Evolutionary conservation across 2,329 filamentous ascomycete species (phyloP).

Genomic region (Cladosporium sp.): DNA sequence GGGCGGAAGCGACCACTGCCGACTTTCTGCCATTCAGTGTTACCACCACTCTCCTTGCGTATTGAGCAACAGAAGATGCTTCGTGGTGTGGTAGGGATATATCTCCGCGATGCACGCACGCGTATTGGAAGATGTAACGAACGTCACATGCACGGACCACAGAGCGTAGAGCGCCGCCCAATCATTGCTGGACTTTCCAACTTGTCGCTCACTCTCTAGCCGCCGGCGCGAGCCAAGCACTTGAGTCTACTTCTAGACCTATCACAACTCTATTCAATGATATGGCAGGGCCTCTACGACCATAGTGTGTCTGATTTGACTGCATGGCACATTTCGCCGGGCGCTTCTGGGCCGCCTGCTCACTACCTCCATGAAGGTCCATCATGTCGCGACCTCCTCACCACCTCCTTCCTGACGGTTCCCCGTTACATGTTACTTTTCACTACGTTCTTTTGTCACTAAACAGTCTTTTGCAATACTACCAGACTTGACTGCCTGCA

Average conservation of each 20-base stretch:
- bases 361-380: background rate
- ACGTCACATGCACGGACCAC: conserved; percentile 1
- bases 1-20: too few relatives aligned
- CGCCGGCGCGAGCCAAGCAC: conserved; percentile 8
- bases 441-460: background rate
- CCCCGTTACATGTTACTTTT: background rate
- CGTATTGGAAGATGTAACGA: background rate
- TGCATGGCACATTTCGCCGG: background rate
- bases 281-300: background rate
- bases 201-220: conserved; percentile 8
- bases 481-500: too few relatives aligned
- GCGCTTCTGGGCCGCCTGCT: background rate
- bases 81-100: background rate
- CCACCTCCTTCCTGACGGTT: background rate
- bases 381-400: background rate
- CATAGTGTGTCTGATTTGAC: background rate
- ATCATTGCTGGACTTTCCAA: background rate
- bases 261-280: too few relatives aligned
- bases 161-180: background rate
- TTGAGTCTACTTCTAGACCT: background rate
- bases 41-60: too few relatives aligned
- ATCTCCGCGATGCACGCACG: too few relatives aligned
- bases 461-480: background rate
- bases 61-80: background rate
- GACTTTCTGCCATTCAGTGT: too few relatives aligned